Conservation (phyloP, 116 monocot genomes). For the Phalaenopsis hybrid region DNA sequence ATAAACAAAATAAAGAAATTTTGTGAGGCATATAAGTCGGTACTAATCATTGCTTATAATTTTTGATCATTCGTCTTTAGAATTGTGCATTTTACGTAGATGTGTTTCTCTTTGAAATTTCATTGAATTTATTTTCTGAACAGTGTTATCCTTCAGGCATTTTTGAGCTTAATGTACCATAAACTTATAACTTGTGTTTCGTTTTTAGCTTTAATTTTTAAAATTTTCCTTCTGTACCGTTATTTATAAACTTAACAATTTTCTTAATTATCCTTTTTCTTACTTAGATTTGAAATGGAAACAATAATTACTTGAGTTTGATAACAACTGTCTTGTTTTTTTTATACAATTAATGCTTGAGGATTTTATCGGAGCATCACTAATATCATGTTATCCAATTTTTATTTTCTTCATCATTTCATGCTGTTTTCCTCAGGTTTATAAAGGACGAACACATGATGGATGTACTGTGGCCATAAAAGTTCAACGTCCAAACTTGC, state of each 20-base stretch:
- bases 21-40: not conserved
- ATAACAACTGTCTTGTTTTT: not conserved
- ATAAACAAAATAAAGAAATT: not conserved
- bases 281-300: not conserved
- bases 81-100: not conserved
- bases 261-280: not conserved
- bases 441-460: slow-evolving; percentile 66
- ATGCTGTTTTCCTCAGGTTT: slow-evolving; percentile 42
- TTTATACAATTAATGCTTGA: too few relatives aligned
- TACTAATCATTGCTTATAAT: not conserved
- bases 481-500: slow-evolving; percentile 88
- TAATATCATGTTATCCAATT: not conserved
- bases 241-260: not conserved
- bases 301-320: not conserved
- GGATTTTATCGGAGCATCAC: too few relatives aligned
- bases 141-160: not conserved
- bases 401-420: not conserved
- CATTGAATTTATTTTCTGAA: not conserved
- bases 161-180: not conserved
- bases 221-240: not conserved
- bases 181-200: not conserved
- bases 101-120: not conserved
- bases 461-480: slow-evolving; percentile 76
- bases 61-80: not conserved
- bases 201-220: not conserved